A percentile compares a stretch with the other conserved stretches of the same genome.
These are phyloP conservation scores for Komagataella pseudopastoris DNA, from an alignment of 805 yeast genomes.

Conservation along the genomic window DNA sequence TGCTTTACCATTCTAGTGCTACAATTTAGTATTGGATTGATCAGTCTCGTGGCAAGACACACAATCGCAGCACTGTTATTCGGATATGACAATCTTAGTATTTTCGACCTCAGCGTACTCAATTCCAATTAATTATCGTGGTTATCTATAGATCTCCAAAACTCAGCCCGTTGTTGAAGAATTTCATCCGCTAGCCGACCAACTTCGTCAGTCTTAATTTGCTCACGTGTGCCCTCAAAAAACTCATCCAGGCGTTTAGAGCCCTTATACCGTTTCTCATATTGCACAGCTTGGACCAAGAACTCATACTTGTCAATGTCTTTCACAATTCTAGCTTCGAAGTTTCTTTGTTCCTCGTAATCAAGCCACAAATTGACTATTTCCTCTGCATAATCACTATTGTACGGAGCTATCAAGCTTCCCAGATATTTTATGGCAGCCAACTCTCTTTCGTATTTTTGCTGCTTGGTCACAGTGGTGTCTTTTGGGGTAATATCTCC, in stretches of 20 bases:
- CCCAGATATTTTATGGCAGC: constrained; percentile 58
- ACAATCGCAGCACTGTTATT: constrained; percentile 75
- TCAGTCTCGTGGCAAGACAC: constrained; percentile 64
- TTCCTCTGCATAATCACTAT: constrained; percentile 45
- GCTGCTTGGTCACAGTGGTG: constrained; percentile 48
- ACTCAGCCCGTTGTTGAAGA: constrained; percentile 27
- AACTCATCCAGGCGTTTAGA: constrained; percentile 55
- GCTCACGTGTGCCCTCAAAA: constrained; percentile 35
- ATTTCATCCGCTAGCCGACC: constrained; percentile 53
- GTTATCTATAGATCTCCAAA: constrained; percentile 15
- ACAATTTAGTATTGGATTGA: constrained; percentile 56
- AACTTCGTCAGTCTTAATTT: constrained; percentile 63
- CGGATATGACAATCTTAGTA: constrained; percentile 70
- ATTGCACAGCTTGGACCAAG: constrained; percentile 71
- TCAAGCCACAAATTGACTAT: constrained; percentile 70
- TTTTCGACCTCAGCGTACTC: constrained; percentile 6
- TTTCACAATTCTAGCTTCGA: constrained; percentile 83
- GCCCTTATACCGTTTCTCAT: constrained; percentile 54
- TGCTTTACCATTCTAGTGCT: constrained; percentile 43
- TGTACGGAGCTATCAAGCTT: constrained; percentile 50
- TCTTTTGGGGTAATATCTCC: constrained; percentile 91
- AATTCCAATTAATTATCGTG: neutral
- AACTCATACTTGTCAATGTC: constrained; percentile 90
- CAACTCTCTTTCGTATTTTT: constrained; percentile 74
- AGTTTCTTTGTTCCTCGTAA: constrained; percentile 70